Conservation (phyloP, 129 eudicot genomes). For the Tagetes erecta region DNA sequence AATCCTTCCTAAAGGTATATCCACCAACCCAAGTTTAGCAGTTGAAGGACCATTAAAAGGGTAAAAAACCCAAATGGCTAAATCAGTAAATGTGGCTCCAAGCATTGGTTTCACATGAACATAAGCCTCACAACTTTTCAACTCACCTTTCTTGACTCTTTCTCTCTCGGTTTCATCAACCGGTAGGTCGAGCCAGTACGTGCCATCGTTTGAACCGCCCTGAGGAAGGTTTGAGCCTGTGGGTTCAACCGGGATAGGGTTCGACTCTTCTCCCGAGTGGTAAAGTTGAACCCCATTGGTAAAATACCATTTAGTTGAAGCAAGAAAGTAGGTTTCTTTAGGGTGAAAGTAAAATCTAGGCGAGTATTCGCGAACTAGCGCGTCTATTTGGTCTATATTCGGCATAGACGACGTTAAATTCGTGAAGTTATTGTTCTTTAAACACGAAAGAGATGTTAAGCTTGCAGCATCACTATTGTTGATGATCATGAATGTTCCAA, state of each 20-base stretch:
- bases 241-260: conserved; percentile 41
- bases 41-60: conserved; percentile 73
- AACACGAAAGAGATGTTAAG: conserved; percentile 41
- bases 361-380: conserved; percentile 47
- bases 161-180: conserved; percentile 40
- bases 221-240: conserved; percentile 66
- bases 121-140: conserved; percentile 40
- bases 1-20: conserved; percentile 48
- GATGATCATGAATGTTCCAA: conserved; percentile 40
- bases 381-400: conserved; percentile 42
- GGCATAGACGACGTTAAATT: conserved; percentile 42
- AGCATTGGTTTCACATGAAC: conserved; percentile 62
- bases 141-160: conserved; percentile 55
- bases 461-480: conserved; percentile 15
- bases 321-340: conserved; percentile 45
- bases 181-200: conserved; percentile 74
- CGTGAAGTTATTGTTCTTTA: conserved; percentile 37
- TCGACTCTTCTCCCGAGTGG: conserved; percentile 52
- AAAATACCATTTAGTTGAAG: conserved; percentile 65
- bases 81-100: conserved; percentile 68
- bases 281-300: conserved; percentile 55
- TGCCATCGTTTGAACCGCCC: conserved; percentile 61
- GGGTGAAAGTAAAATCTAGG: conserved; percentile 65
- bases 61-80: conserved; percentile 66
- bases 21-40: conserved; percentile 48